Base-by-base conservation (phyloP, 1,139 yeast species). In the Debaryomyces nepalensis region DNA sequence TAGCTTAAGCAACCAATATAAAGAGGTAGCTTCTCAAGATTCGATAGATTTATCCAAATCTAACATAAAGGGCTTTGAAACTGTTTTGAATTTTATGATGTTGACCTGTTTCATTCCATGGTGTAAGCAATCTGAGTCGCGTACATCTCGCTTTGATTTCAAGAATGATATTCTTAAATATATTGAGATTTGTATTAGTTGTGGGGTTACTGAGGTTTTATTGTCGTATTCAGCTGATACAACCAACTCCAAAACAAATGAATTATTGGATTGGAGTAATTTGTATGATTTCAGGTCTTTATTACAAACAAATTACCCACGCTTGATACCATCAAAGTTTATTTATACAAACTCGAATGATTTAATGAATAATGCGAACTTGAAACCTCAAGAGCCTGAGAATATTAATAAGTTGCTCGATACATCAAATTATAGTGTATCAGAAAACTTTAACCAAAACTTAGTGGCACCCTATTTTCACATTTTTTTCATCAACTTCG, bases 121-220 rank as follows among this genome's bases (percentile, higher is more conserved):
- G 87, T 86, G 93, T 57, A 84, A 85, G 53, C 59, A 49, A 66
- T 70, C 40, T 56, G 62, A 49, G 26, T 46, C 55, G 48, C 80
- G 77, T 63, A 47, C 84, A 79, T 42, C 77, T 75, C 77, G 71
- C 62, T 53, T 63, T 55, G 56, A 77, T 70, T 53, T 82, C 73
- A 45, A 84, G 75, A 53, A 65, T 63, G 54, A 70, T 42, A 68
- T 73, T 24, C 51, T 73, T 32, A 61, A 58, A 33, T 67, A 69
- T 45, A 60, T 72, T 39, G 77, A 72, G 41, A 61, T 62, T 55
- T 60, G 66, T 36, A 64, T 73, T 15, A 67, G 66, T 49, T 68
- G 65, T 48, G 97, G 97, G 21, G 96, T 90, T 0, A 66, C 91
- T 51, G 99, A 93, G 59, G 83, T 84, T 54, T 63, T 91, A 27